phyloP scores from a whole-genome alignment of 148 eudicot genomes.

The Simmondsia chinensis region DNA sequence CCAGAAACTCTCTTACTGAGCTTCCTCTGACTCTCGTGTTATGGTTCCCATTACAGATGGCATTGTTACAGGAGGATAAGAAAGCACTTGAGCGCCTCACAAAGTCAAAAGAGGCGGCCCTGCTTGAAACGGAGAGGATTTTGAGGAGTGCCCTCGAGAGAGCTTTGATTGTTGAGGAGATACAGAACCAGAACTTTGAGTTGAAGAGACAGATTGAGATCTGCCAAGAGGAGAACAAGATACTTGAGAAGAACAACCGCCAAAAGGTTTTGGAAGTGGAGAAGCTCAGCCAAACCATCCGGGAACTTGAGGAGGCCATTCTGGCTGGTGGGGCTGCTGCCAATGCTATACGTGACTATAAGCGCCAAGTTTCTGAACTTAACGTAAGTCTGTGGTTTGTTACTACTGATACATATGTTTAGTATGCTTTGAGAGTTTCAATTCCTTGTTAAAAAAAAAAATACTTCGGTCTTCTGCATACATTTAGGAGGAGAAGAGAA shows the following conservation, averaged over 20 bases:
- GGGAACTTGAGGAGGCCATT: constrained; percentile 84
- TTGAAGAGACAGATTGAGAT: constrained; percentile 80
- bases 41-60: constrained; percentile 31
- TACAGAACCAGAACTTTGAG: constrained; percentile 82
- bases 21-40: neutral
- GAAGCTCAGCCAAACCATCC: constrained; percentile 69
- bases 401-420: too few relatives aligned
- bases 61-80: constrained; percentile 59
- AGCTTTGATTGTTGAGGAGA: constrained; percentile 79
- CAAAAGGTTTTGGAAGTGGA: constrained; percentile 81
- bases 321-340: constrained; percentile 84
- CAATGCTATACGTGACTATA: constrained; percentile 61
- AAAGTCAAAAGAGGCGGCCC: constrained; percentile 84
- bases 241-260: constrained; percentile 77
- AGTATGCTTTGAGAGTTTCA: too few relatives aligned
- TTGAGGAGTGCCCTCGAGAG: constrained; percentile 87
- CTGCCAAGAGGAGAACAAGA: constrained; percentile 77
- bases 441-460: neutral
- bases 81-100: constrained; percentile 67
- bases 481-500: constrained; percentile 76
- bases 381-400: constrained; percentile 27
- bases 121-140: constrained; percentile 84
- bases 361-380: constrained; percentile 61
- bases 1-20: too few relatives aligned
- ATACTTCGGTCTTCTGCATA: constrained; percentile 2